Conservation (phyloP, 2,329 filamentous ascomycete genomes). For the Colletotrichum phormii region DNA sequence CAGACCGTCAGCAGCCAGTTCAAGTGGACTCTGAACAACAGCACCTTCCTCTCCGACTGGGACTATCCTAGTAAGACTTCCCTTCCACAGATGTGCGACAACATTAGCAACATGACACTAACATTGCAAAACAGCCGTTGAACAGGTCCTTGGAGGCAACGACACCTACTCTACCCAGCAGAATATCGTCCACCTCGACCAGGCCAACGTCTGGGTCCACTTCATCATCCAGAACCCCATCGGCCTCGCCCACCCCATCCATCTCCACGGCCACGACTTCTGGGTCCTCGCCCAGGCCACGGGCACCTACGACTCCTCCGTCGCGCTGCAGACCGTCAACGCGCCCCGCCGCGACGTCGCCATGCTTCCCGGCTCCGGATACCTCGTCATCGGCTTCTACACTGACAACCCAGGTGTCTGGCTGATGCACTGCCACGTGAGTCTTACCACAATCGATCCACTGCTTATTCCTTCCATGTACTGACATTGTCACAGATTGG, state of each 20-base stretch:
- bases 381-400: constrained; percentile 62
- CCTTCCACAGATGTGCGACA: not conserved
- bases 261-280: constrained; percentile 60
- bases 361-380: constrained; percentile 56
- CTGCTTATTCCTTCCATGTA: no score
- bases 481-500: constrained; percentile 20
- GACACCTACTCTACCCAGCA: constrained; percentile 39
- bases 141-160: constrained; percentile 39
- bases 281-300: constrained; percentile 43
- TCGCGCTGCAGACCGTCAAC: constrained; percentile 47
- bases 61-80: constrained; percentile 51
- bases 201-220: constrained; percentile 45
- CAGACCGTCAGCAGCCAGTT: constrained; percentile 48
- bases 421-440: constrained; percentile 60
- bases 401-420: constrained; percentile 61
- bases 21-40: constrained; percentile 61
- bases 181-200: constrained; percentile 39
- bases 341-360: constrained; percentile 65
- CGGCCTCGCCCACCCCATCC: constrained; percentile 55
- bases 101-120: not conserved
- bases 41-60: constrained; percentile 59
- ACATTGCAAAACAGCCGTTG: constrained; percentile 6
- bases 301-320: constrained; percentile 40
- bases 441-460: no score
- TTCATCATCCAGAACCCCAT: constrained; percentile 47